These are phyloP conservation scores for Castanospermum australe DNA, from an alignment of 306 rosid genomes.

Conservation along the genomic window DNA sequence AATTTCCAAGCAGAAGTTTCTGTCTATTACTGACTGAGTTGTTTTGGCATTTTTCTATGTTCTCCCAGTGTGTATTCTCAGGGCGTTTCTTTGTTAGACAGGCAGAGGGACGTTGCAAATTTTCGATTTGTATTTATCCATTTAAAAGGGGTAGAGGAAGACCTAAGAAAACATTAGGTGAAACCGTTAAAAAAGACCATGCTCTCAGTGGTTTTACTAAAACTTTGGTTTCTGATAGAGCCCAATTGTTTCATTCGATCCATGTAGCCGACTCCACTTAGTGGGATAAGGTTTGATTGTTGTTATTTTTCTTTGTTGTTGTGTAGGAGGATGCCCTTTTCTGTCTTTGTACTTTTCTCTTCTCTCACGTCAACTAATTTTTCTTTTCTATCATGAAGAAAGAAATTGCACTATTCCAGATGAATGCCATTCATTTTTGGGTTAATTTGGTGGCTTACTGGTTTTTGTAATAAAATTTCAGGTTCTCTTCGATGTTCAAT, in stretches of 20 bases:
- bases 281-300: neutral
- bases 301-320: neutral
- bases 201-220: constrained; percentile 1
- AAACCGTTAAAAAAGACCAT: neutral
- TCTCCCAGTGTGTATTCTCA: neutral
- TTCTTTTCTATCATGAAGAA: neutral
- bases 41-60: constrained; percentile 1
- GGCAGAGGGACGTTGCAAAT: neutral
- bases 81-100: neutral
- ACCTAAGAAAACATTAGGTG: neutral
- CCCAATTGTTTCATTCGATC: neutral
- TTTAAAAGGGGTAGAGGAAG: neutral
- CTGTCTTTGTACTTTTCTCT: neutral
- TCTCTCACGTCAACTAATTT: neutral
- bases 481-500: constrained; percentile 81
- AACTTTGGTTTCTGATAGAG: constrained; percentile 3
- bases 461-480: constrained; percentile 34
- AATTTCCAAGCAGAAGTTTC: constrained; percentile 10
- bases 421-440: constrained; percentile 1
- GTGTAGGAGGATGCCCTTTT: constrained; percentile 4
- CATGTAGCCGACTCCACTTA: neutral
- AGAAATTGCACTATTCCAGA: neutral
- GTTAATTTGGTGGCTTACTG: constrained; percentile 29
- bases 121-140: neutral
- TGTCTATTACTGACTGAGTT: neutral